A percentile compares a stretch with the other conserved stretches of the same genome.
phyloP scores from a whole-genome alignment of 2,329 filamentous ascomycete species.

The Cladosporium sp. region DNA sequence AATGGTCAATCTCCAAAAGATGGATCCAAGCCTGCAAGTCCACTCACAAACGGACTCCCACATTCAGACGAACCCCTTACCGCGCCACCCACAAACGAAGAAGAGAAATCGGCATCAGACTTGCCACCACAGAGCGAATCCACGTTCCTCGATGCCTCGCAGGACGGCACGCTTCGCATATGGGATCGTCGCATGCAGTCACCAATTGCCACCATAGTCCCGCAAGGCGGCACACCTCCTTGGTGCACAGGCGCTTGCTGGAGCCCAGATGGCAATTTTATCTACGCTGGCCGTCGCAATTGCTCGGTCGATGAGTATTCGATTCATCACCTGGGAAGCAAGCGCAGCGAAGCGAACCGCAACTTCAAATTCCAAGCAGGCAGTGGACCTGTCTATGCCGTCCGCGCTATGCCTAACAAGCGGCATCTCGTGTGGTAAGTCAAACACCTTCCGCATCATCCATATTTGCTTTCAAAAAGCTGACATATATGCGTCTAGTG shows the following conservation, averaged over 20 bases:
- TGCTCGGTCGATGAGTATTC: slow-evolving; percentile 93
- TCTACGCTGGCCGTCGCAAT: slow-evolving; percentile 90
- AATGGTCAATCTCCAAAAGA: slow-evolving; percentile 6
- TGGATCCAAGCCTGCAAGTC: slow-evolving; percentile 17
- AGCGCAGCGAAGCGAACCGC: slow-evolving; percentile 72
- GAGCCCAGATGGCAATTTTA: slow-evolving; percentile 92
- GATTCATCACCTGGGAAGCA: slow-evolving; percentile 65
- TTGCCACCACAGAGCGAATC: slow-evolving; percentile 63
- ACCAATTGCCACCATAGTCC: slow-evolving; percentile 77
- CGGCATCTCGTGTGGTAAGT: slow-evolving; percentile 82
- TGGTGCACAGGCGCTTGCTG: slow-evolving; percentile 99
- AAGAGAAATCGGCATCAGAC: slow-evolving; percentile 32
- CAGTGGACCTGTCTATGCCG: slow-evolving; percentile 84
- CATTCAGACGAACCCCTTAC: slow-evolving; percentile 51
- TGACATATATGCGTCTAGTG: slow-evolving; percentile 52
- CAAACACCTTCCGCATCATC: not conserved
- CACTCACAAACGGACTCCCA: slow-evolving; percentile 51
- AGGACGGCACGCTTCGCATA: slow-evolving; percentile 84
- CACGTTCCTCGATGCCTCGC: slow-evolving; percentile 84
- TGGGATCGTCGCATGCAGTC: slow-evolving; percentile 83
- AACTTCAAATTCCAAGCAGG: slow-evolving; percentile 86
- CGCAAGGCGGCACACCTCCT: slow-evolving; percentile 75
- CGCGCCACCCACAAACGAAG: slow-evolving; percentile 40
- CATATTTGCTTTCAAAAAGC: not conserved
- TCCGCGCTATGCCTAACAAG: slow-evolving; percentile 89